phyloP scores from a whole-genome alignment of 371 early-diverging fungal species.

The Encephalitozoon romaleae region DNA sequence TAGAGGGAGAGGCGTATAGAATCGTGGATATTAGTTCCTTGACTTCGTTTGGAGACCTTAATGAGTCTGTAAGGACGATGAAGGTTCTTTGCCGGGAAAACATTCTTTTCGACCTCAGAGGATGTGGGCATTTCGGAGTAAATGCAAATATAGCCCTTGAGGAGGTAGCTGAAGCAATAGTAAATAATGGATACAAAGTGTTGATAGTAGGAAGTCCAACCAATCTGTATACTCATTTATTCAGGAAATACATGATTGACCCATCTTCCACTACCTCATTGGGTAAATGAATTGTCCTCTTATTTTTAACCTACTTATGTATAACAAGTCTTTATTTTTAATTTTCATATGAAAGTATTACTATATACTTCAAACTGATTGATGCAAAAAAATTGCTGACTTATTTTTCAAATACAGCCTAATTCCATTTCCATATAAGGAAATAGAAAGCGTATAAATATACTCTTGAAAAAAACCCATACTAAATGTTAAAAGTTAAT shows the following conservation, averaged over 20 bases:
- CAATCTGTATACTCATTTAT: conserved; percentile 10
- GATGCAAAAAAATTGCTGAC: too few species aligned
- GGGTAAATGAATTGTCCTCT: background rate
- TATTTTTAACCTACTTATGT: background rate
- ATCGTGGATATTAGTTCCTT: conserved; percentile 5
- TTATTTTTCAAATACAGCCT: too few species aligned
- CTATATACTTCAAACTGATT: too few species aligned
- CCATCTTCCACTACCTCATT: background rate
- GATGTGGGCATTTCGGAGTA: conserved; percentile 14
- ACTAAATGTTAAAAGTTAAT: too few species aligned
- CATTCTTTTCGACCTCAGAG: conserved; percentile 28
- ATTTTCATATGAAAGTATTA: background rate
- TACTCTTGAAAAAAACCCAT: background rate
- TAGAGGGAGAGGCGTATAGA: background rate
- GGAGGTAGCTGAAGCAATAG: background rate
- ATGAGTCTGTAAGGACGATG: conserved; percentile 11
- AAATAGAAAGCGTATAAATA: too few species aligned
- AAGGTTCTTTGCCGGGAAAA: background rate
- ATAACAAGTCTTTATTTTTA: background rate
- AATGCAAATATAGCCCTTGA: conserved; percentile 25
- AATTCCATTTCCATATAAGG: too few species aligned
- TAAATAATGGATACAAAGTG: background rate
- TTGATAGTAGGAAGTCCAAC: conserved; percentile 16
- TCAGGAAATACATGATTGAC: background rate
- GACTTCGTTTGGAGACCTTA: conserved; percentile 12